Percentiles rank a stretch among this genome's conserved stretches.
phyloP scores from a whole-genome alignment of 768 basidiomycete genomes.

The Ramaria sp. region DNA sequence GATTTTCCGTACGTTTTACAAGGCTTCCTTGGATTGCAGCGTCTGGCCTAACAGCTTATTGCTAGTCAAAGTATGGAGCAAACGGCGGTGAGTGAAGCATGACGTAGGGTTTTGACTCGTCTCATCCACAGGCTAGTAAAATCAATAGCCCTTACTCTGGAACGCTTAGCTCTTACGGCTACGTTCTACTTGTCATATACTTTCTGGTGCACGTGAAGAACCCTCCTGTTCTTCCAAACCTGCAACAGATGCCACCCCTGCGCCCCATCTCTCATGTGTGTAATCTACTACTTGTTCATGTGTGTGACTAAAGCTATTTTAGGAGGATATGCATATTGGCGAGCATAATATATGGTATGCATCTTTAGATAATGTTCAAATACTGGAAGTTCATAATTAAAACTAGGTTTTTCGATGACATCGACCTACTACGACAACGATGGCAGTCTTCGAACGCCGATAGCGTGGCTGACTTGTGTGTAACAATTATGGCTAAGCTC shows the following conservation, averaged over 20 bases:
- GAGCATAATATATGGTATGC: slow-evolving; percentile 73
- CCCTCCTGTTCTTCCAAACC: slow-evolving; percentile 90
- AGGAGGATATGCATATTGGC: slow-evolving; percentile 75
- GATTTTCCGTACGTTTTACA: slow-evolving; percentile 73
- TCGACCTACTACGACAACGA: slow-evolving; percentile 79
- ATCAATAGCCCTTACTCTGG: slow-evolving; percentile 98
- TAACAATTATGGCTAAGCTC: slow-evolving; percentile 11
- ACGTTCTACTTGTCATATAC: slow-evolving; percentile 95
- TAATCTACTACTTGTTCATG: neutral
- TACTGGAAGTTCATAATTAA: neutral
- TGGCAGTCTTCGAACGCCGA: slow-evolving; percentile 95
- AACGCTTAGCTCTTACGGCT: slow-evolving; percentile 94
- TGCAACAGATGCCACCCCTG: slow-evolving; percentile 88
- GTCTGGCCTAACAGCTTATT: slow-evolving; percentile 1
- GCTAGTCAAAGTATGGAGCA: slow-evolving; percentile 97
- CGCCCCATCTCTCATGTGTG: slow-evolving; percentile 72
- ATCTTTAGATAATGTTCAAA: neutral
- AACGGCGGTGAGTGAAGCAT: slow-evolving; percentile 52
- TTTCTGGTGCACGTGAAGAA: slow-evolving; percentile 97
- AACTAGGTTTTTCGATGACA: slow-evolving; percentile 91
- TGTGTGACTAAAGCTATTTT: slow-evolving; percentile 1
- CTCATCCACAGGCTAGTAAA: slow-evolving; percentile 42
- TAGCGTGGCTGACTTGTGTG: slow-evolving; percentile 84
- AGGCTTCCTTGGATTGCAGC: neutral
- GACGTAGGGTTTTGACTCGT: neutral